Percentiles rank a stretch among this genome's conserved stretches.
These are phyloP conservation scores for Chytriomyces hyalinus DNA, from an alignment of 192 early-diverging fungal species.

Conservation along the genomic window DNA sequence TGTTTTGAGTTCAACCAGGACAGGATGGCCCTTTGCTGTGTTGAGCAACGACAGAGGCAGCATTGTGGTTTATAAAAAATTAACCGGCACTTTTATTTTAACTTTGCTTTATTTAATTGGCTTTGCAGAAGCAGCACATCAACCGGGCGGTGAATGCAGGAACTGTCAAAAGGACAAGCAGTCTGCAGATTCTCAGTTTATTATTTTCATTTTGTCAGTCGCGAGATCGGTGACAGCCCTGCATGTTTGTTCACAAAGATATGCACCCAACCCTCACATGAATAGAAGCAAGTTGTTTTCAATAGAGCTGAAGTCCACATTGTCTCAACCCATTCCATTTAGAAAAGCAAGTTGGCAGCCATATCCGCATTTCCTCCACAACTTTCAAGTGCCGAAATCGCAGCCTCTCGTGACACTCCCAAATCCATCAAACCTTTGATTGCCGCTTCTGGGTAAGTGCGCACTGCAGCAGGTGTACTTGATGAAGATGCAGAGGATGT, in stretches of 20 bases:
- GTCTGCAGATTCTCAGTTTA: no score
- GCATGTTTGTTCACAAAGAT: no score
- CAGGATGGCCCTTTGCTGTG: constrained; percentile 84
- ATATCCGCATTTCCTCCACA: constrained; percentile 84
- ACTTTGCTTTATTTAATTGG: no score
- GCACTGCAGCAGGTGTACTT: constrained; percentile 4
- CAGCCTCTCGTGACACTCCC: constrained; percentile 79
- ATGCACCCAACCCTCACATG: no score
- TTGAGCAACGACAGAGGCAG: constrained; percentile 91
- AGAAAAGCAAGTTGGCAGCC: constrained; percentile 85
- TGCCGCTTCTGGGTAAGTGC: constrained; percentile 63
- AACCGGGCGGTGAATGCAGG: no score
- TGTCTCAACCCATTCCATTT: constrained; percentile 3
- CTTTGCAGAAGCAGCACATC: no score
- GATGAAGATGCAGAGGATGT: not conserved
- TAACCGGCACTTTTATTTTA: no score
- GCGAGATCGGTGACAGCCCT: no score
- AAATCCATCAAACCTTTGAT: constrained; percentile 78
- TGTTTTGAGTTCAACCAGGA: constrained; percentile 96
- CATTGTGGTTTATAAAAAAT: constrained; percentile 49
- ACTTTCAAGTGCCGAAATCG: constrained; percentile 77
- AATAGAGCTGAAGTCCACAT: not conserved
- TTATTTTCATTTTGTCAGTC: no score
- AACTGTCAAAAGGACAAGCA: no score
- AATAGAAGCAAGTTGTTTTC: not conserved